Conservation (phyloP, 495 filamentous ascomycete genomes). For the Hyaloscypha finlandica region DNA sequence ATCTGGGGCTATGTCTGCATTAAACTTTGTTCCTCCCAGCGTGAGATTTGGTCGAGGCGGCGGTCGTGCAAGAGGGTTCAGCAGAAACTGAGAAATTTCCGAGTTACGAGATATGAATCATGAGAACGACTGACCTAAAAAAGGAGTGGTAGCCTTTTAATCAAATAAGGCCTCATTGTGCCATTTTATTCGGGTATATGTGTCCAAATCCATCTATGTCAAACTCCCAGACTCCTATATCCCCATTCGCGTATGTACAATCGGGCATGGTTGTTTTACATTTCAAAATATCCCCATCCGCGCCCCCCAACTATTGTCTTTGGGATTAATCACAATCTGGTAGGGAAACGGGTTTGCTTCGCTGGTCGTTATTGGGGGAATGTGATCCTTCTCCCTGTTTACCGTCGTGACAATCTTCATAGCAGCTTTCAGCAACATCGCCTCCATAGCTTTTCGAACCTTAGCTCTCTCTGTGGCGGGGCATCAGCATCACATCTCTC, state of each 20-base stretch:
- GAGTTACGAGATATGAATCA: conserved; percentile 13
- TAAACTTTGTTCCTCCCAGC: conserved; percentile 80
- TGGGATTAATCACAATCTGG: conserved; percentile 82
- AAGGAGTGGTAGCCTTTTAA: neutral
- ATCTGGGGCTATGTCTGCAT: conserved; percentile 75
- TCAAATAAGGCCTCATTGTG: conserved; percentile 3
- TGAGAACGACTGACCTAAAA: neutral
- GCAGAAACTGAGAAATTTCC: conserved; percentile 37
- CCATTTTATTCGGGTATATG: conserved; percentile 30
- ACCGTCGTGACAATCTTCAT: conserved; percentile 85
- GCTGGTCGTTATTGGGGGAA: conserved; percentile 92
- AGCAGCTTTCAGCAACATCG: conserved; percentile 78
- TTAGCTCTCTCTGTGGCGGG: conserved; percentile 69
- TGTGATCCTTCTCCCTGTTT: conserved; percentile 90
- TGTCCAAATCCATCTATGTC: conserved; percentile 20
- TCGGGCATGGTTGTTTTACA: neutral
- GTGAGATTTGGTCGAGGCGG: conserved; percentile 67
- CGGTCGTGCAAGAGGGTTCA: conserved; percentile 30
- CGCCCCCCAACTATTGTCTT: conserved; percentile 73
- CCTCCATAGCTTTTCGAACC: conserved; percentile 84
- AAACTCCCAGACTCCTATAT: conserved; percentile 24
- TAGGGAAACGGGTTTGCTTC: conserved; percentile 96
- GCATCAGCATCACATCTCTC: neutral
- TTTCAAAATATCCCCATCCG: conserved; percentile 33
- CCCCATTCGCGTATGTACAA: neutral